phyloP scores from a whole-genome alignment of 805 yeast genomes.

The Cyberlindnera galapagoensis region DNA sequence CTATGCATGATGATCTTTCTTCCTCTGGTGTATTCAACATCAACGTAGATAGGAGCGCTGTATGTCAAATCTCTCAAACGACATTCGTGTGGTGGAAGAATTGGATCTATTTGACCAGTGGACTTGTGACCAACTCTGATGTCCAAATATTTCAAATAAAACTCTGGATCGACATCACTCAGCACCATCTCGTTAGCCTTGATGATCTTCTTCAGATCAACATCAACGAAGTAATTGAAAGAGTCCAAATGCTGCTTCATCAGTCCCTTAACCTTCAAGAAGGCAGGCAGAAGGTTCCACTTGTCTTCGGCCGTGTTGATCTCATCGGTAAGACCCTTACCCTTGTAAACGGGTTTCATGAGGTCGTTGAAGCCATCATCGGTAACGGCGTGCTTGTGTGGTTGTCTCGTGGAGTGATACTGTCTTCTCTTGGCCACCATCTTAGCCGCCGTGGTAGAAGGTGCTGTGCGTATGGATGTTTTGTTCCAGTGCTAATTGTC shows the following conservation, averaged over 20 bases:
- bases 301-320: constrained; percentile 90
- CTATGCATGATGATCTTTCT: constrained; percentile 83
- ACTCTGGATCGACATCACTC: constrained; percentile 96
- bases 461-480: background rate
- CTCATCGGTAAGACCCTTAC: constrained; percentile 81
- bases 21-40: constrained; percentile 95
- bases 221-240: constrained; percentile 93
- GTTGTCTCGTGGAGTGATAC: constrained; percentile 10
- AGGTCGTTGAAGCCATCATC: constrained; percentile 72
- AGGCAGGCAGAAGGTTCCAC: constrained; percentile 96
- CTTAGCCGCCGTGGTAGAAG: background rate
- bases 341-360: constrained; percentile 75
- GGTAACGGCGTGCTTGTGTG: constrained; percentile 20
- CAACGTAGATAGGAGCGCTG: constrained; percentile 93
- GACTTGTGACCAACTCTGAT: constrained; percentile 83
- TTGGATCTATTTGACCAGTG: constrained; percentile 52
- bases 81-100: constrained; percentile 90
- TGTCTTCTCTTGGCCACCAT: constrained; percentile 23
- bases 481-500: no score
- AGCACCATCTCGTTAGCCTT: constrained; percentile 83
- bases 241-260: constrained; percentile 98
- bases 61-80: constrained; percentile 90
- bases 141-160: constrained; percentile 86
- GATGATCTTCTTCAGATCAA: constrained; percentile 86
- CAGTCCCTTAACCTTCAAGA: constrained; percentile 88